These are phyloP conservation scores for Eutrema yunnanense DNA, from an alignment of 345 rosid genomes.

Conservation along the genomic window DNA sequence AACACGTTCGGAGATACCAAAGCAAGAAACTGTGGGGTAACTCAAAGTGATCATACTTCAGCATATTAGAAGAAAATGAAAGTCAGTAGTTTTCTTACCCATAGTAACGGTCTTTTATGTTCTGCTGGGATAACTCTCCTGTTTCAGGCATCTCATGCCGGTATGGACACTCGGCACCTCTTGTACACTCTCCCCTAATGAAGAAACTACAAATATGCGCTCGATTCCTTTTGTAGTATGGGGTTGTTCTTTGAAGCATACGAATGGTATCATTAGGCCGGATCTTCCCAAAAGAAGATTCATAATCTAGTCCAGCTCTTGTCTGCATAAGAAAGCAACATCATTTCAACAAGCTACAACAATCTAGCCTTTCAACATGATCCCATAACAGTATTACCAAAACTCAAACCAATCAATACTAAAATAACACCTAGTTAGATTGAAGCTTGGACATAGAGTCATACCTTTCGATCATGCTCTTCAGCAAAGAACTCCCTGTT, in stretches of 20 bases:
- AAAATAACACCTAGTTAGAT: not conserved
- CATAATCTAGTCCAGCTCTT: slow-evolving; percentile 92
- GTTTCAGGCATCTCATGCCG: slow-evolving; percentile 95
- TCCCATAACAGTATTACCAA: not conserved
- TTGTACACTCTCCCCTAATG: slow-evolving; percentile 85
- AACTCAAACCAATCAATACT: not conserved
- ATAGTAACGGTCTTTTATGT: slow-evolving; percentile 91
- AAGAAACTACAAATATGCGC: slow-evolving; percentile 95
- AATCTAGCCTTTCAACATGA: not conserved
- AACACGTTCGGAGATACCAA: not conserved
- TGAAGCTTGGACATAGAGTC: not conserved
- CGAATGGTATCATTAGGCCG: slow-evolving; percentile 75
- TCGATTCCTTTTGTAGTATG: slow-evolving; percentile 80
- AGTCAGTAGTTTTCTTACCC: slow-evolving; percentile 43
- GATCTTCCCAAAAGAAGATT: slow-evolving; percentile 81
- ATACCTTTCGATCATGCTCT: slow-evolving; percentile 90
- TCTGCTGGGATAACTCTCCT: slow-evolving; percentile 88
- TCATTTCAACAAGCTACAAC: not conserved
- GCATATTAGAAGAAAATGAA: not conserved
- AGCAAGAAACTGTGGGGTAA: not conserved
- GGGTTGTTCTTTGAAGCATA: slow-evolving; percentile 90
- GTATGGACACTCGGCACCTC: slow-evolving; percentile 97
- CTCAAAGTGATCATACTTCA: not conserved
- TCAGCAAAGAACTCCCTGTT: slow-evolving; percentile 90
- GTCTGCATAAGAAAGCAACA: slow-evolving; percentile 43